phyloP scores from a whole-genome alignment of 345 rosid species.

The Eucalyptus camaldulensis region DNA sequence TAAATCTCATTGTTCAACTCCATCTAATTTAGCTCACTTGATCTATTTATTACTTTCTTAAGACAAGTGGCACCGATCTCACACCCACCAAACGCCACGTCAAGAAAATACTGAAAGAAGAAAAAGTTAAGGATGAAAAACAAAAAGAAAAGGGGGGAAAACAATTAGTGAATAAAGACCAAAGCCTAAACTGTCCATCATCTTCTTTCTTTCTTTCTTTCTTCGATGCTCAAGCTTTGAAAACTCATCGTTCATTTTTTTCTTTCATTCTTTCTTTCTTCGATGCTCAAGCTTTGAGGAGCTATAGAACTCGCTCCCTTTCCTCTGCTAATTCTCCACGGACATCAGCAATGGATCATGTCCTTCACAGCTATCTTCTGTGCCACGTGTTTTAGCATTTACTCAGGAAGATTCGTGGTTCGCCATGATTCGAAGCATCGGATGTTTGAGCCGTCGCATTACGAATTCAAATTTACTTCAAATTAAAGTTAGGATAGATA shows the following conservation, averaged over 20 bases:
- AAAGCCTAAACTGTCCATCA: neutral
- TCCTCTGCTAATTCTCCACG: neutral
- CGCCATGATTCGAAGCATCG: neutral
- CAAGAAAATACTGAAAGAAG: neutral
- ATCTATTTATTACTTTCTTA: no score
- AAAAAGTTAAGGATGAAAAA: neutral
- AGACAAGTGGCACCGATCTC: neutral
- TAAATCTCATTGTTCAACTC: fast-evolving
- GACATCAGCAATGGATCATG: neutral
- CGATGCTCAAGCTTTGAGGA: neutral
- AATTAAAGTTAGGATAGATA: neutral
- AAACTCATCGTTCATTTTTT: neutral
- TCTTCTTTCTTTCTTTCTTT: neutral
- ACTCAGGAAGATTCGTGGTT: neutral
- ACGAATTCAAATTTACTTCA: neutral
- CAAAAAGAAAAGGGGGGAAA: neutral
- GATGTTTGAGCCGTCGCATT: fast-evolving
- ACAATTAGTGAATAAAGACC: neutral
- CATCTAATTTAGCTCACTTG: neutral
- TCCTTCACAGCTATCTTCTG: neutral
- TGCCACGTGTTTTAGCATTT: neutral
- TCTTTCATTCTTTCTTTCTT: neutral
- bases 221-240: neutral
- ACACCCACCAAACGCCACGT: neutral
- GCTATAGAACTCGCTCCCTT: neutral